A percentile compares a stretch with the other conserved stretches of the same genome.
phyloP scores from a whole-genome alignment of 2,329 filamentous ascomycete genomes.

The Penicillium fuscoglaucum region DNA sequence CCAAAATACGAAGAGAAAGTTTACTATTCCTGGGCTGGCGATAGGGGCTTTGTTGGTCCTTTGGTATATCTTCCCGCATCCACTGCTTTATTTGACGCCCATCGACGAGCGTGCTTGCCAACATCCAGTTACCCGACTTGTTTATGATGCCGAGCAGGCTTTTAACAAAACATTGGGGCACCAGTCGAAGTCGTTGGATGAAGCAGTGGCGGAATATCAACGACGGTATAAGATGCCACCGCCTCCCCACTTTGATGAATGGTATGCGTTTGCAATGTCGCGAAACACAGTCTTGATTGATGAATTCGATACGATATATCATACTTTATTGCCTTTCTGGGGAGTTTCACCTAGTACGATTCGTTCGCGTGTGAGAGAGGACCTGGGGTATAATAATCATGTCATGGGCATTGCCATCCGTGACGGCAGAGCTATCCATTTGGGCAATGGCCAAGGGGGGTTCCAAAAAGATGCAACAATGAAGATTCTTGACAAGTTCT shows the following conservation, averaged over 20 bases:
- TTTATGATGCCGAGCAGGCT: not conserved
- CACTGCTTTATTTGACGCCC: not conserved
- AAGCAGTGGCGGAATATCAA: constrained; percentile 15
- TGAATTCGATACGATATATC: constrained; percentile 18
- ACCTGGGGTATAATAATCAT: constrained; percentile 9
- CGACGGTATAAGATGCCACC: constrained; percentile 17
- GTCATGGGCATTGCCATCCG: constrained; percentile 13
- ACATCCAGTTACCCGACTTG: constrained; percentile 1
- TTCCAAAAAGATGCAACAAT: constrained; percentile 53
- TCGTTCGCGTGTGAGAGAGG: constrained; percentile 10
- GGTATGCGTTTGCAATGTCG: constrained; percentile 15
- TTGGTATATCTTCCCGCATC: not conserved
- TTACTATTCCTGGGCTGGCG: not conserved
- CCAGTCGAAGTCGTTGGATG: constrained; percentile 15
- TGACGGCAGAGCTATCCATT: constrained; percentile 7
- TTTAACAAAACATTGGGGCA: constrained; percentile 4
- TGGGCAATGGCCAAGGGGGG: constrained; percentile 51
- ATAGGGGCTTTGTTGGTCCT: not conserved
- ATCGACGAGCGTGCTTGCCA: not conserved
- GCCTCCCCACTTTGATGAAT: constrained; percentile 16
- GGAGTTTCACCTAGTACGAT: constrained; percentile 10
- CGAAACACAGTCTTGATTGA: constrained; percentile 14
- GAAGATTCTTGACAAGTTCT: constrained; percentile 72
- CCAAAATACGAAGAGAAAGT: not conserved
- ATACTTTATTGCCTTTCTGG: constrained; percentile 17